phyloP scores from a whole-genome alignment of 306 rosid species.

The Sicyos baderoa region DNA sequence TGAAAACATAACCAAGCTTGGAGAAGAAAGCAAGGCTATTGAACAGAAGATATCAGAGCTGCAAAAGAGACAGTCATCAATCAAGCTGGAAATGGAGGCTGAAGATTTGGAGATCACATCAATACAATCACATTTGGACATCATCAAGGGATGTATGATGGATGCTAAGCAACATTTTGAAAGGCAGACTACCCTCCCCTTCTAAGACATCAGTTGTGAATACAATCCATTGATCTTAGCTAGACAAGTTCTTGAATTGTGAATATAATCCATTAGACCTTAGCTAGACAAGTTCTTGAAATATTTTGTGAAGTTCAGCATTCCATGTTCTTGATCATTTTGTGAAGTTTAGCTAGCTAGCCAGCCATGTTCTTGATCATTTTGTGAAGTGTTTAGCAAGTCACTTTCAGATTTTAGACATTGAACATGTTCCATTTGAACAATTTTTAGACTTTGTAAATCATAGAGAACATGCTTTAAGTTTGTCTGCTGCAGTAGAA shows the following conservation, averaged over 20 bases:
- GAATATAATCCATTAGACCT: background rate
- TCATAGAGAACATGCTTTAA: no score
- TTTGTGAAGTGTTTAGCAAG: no score
- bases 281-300: background rate
- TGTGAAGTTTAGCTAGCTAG: background rate
- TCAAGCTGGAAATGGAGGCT: constrained; percentile 20
- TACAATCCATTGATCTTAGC: background rate
- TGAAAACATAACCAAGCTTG: constrained; percentile 23
- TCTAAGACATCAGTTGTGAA: constrained; percentile 11
- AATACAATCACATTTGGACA: constrained; percentile 15
- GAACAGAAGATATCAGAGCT: constrained; percentile 25
- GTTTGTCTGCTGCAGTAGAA: no score
- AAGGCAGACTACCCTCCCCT: constrained; percentile 14
- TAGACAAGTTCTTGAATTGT: background rate
- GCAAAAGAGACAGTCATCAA: constrained; percentile 22
- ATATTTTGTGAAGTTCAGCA: background rate
- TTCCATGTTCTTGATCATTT: no score
- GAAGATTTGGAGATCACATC: constrained; percentile 21
- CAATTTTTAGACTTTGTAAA: no score
- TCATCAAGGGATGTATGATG: constrained; percentile 7
- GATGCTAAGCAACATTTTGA: constrained; percentile 23
- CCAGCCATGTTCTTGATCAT: background rate
- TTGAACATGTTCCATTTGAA: no score
- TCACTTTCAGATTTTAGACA: no score
- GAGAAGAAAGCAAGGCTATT: constrained; percentile 25